phyloP scores from a whole-genome alignment of 257 asterid genomes.

The Primulina tabacum region DNA sequence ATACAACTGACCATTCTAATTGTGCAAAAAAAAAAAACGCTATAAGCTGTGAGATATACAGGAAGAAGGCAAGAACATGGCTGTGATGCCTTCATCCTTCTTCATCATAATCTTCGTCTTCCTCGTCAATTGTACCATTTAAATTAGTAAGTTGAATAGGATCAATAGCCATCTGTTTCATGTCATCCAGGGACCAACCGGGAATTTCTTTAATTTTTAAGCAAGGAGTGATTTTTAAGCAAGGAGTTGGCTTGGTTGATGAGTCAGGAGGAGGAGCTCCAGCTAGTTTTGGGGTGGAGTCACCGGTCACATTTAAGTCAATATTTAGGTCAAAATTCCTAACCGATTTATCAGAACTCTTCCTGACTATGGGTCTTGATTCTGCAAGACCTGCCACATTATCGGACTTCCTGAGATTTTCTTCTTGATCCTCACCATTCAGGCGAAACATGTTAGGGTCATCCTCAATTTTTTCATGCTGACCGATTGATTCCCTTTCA shows the following conservation, averaged over 20 bases:
- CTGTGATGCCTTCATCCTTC: slow-evolving; percentile 33
- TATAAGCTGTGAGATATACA: slow-evolving; percentile 21
- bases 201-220: slow-evolving; percentile 53
- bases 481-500: slow-evolving; percentile 37
- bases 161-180: slow-evolving; percentile 48
- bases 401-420: slow-evolving; percentile 29
- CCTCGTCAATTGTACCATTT: slow-evolving; percentile 42
- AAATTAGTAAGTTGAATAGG: slow-evolving; percentile 52
- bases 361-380: slow-evolving; percentile 23
- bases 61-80: slow-evolving; percentile 1
- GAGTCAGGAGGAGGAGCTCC: slow-evolving; percentile 33
- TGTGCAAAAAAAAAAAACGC: background rate
- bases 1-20: background rate
- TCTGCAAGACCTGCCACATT: slow-evolving; percentile 27
- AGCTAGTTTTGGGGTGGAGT: slow-evolving; percentile 29
- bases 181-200: slow-evolving; percentile 64
- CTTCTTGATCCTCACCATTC: slow-evolving; percentile 31
- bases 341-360: slow-evolving; percentile 32
- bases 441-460: slow-evolving; percentile 30
- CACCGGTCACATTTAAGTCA: slow-evolving; percentile 48
- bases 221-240: too few species aligned
- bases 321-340: slow-evolving; percentile 66
- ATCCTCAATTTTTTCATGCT: slow-evolving; percentile 38
- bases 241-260: slow-evolving; percentile 28
- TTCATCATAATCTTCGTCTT: slow-evolving; percentile 70